phyloP scores from a whole-genome alignment of 345 rosid genomes.

The Leavenworthia alabamica region DNA sequence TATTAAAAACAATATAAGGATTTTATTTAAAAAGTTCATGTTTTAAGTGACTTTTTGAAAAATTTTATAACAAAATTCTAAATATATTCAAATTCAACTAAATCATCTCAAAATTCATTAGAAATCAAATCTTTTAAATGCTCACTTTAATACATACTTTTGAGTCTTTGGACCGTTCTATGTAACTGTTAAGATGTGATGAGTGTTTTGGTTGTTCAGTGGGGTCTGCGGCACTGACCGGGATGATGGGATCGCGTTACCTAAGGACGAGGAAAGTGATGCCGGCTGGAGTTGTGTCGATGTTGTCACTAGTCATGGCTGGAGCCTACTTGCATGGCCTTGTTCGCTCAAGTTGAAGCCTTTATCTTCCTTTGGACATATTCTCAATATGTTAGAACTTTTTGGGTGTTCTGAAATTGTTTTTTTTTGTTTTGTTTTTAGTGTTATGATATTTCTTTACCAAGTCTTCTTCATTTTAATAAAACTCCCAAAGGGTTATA shows the following conservation, averaged over 20 bases:
- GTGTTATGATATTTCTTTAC: background rate
- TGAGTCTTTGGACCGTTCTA: background rate
- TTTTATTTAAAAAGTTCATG: no score
- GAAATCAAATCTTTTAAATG: no score
- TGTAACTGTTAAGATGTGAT: background rate
- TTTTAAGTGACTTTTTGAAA: no score
- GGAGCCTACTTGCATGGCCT: slow-evolving; percentile 82
- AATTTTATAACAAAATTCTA: no score
- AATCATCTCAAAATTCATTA: no score
- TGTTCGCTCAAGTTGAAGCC: slow-evolving; percentile 36
- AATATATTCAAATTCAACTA: no score
- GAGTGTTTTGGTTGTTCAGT: slow-evolving; percentile 34
- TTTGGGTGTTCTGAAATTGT: background rate
- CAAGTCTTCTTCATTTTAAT: background rate
- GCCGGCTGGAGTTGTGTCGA: slow-evolving; percentile 85
- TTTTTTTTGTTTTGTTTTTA: no score
- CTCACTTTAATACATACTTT: no score
- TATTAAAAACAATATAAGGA: no score
- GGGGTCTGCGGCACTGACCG: slow-evolving; percentile 56
- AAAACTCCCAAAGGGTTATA: no score
- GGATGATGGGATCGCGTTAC: slow-evolving; percentile 83
- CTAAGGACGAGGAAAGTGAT: slow-evolving; percentile 63
- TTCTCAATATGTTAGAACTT: background rate
- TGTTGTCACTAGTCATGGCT: slow-evolving; percentile 69
- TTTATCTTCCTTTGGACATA: background rate